Evolutionary conservation across 805 yeast species (phyloP).

Genomic region (Pichia phayaonensis): DNA sequence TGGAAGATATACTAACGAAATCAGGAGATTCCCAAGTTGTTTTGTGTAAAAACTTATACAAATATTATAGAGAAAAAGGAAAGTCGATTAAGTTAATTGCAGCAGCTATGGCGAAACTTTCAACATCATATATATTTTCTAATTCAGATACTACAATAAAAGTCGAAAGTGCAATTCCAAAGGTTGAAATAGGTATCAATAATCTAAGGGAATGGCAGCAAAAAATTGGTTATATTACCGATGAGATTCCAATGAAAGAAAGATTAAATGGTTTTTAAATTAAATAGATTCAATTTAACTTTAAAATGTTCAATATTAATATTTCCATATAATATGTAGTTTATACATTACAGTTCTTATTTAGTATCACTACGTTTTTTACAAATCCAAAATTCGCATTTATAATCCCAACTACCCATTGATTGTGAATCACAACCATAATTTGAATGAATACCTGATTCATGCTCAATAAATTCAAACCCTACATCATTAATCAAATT

Average conservation of each 20-base stretch:
- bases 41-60: slow-evolving; percentile 35
- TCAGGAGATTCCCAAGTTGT: slow-evolving; percentile 32
- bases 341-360: too few relatives aligned
- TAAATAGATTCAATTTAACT: background rate
- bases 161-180: background rate
- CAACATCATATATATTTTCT: slow-evolving; percentile 12
- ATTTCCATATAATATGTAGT: too few relatives aligned
- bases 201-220: slow-evolving; percentile 18
- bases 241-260: background rate
- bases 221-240: slow-evolving; percentile 13
- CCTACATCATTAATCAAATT: slow-evolving; percentile 40
- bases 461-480: slow-evolving; percentile 40
- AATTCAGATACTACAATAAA: background rate
- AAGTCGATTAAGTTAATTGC: slow-evolving; percentile 21
- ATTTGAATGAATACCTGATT: slow-evolving; percentile 37
- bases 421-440: slow-evolving; percentile 47
- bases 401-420: slow-evolving; percentile 48
- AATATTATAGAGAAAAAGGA: slow-evolving; percentile 36
- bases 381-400: slow-evolving; percentile 68
- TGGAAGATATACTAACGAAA: slow-evolving; percentile 31
- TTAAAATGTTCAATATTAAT: too few relatives aligned
- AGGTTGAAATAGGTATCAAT: slow-evolving; percentile 10
- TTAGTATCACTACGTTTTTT: background rate
- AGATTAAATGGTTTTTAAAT: slow-evolving; percentile 2
- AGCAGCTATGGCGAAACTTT: slow-evolving; percentile 17